Evolutionary conservation across 768 basidiomycete genomes (phyloP), one percentile per base, ranked within the genome.

Genomic region (Hortiboletus flavorubellus): DNA sequence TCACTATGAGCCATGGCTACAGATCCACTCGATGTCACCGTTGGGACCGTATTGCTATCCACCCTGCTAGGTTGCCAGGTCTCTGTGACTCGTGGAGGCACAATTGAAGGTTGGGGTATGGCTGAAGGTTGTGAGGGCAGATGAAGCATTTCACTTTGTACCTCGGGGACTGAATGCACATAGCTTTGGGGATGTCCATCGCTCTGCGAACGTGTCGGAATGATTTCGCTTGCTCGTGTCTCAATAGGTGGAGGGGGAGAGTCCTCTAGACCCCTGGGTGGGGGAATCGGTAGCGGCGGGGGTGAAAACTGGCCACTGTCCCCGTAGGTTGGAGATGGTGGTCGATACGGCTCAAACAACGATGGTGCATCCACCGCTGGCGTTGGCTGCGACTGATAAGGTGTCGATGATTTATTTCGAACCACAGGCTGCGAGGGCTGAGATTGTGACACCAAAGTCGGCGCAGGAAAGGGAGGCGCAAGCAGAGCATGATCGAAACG

Each of bases 281-380:
- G 68, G 1, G 70, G 69, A 44, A 70, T 50, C 8, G 64, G 70
- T 12, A 70, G 49, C 1, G 69, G 64, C 26, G 69, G 68, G 16
- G 69, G 69, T 11, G 69, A 70, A 44, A 33, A 68, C 34, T 63
- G 56, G 46, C 56, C 60, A 49, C 21, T 23, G 5, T 61, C 64
- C 33, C 59, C 66, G 21, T 55, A 15, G 1, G 45, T 4, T n/a
- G 59, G 49, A 46, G 62, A 65, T 2, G 66, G 64, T 4, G 66
- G 60, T 18, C 45, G 62, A 39, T 64, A 64, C 6, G 66, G 56
- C 45, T 61, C 59, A 46, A 70, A 70, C 47, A 68, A 40, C 8
- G 64, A 68, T 26, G 59, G 64, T 12, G 60, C 57, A 54, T 56
- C 55, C n/a, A 52, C 31, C 46, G 23, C 38, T 29, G 48, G 51